A percentile compares a stretch with the other conserved stretches of the same genome.
Evolutionary conservation across 78 protist species (phyloP).

Genomic region (Dictyostelium capitatum): DNA sequence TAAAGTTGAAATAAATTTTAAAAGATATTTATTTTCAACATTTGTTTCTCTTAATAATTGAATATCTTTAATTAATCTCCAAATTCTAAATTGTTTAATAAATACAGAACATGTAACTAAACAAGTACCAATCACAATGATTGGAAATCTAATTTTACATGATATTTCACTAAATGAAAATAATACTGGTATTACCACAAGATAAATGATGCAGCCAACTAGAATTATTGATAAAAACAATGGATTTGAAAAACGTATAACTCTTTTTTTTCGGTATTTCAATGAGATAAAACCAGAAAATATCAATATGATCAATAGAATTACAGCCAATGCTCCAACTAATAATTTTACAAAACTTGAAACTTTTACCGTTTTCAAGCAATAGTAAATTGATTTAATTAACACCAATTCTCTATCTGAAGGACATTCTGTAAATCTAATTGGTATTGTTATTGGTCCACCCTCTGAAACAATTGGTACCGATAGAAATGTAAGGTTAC

Average conservation of each 20-base stretch:
- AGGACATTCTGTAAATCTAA: conserved; percentile 10
- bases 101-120: conserved; percentile 16
- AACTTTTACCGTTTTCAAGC: not conserved
- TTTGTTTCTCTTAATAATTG: conserved; percentile 55
- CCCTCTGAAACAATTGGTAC: conserved; percentile 40
- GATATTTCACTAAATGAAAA: not conserved
- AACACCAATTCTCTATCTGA: conserved; percentile 25
- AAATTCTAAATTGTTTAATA: conserved; percentile 67
- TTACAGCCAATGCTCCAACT: conserved; percentile 5
- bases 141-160: conserved; percentile 15
- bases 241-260: conserved; percentile 47
- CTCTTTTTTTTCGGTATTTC: conserved; percentile 48
- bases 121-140: not conserved
- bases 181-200: not conserved
- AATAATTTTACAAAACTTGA: conserved; percentile 10
- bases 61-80: conserved; percentile 61
- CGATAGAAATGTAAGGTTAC: conserved; percentile 53
- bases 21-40: conserved; percentile 50
- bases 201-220: conserved; percentile 20
- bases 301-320: not conserved
- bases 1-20: conserved; percentile 41
- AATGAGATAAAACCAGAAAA: not conserved
- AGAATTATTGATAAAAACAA: conserved; percentile 31
- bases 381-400: conserved; percentile 30
- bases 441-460: conserved; percentile 17